Base-by-base conservation (phyloP, 495 filamentous ascomycete genomes). In the Xylaria palmicola region DNA sequence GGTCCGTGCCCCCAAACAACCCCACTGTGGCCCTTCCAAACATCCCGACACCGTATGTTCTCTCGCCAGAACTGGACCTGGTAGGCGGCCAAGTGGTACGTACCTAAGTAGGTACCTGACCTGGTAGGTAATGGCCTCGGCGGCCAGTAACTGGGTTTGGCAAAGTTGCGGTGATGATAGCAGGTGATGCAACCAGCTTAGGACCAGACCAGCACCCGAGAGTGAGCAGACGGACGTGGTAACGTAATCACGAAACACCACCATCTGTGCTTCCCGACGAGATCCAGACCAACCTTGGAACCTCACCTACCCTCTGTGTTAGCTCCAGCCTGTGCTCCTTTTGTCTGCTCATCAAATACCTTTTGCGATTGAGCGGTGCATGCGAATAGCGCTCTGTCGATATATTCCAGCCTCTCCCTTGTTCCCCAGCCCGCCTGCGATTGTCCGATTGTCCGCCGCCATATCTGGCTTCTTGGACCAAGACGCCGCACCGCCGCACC, bases 211-310 rank as follows among this genome's bases (percentile, higher is more conserved):
- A n/a, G n/a, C n/a, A n/a, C n/a, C n/a, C n/a, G n/a, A n/a, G n/a
- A n/a, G n/a, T 20, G 43, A 51, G 36, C 22, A 22, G 39, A 47
- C 57, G 32, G 20, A 36, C 32, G 39, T 45, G 22, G 49, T 54
- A 39, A 49, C 49, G 41, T 54, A 39, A 44, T 55, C 50, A 40
- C 24, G 37, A 47, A 54, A 45, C 39, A 58, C 39, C 50, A 61
- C 20, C 19, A 55, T 61, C 59, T 40, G 30, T 54, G 50, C 48
- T 24, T 32, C 34, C 26, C 17, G 24, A 19, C 58, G 1, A 22
- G 44, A 50, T 8, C 36, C 13, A 41, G 45, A 45, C 40, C 56
- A 48, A 20, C 36, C 29, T 36, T 4, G 13, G 36, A 48, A 6
- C 55, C 32, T 58, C 43, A 48, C n/a, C n/a, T n/a, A n/a, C n/a